A percentile compares a stretch with the other conserved stretches of the same genome.
These are phyloP conservation scores for Didymella segeticola DNA, from an alignment of 2,329 filamentous ascomycete genomes.

Conservation along the genomic window DNA sequence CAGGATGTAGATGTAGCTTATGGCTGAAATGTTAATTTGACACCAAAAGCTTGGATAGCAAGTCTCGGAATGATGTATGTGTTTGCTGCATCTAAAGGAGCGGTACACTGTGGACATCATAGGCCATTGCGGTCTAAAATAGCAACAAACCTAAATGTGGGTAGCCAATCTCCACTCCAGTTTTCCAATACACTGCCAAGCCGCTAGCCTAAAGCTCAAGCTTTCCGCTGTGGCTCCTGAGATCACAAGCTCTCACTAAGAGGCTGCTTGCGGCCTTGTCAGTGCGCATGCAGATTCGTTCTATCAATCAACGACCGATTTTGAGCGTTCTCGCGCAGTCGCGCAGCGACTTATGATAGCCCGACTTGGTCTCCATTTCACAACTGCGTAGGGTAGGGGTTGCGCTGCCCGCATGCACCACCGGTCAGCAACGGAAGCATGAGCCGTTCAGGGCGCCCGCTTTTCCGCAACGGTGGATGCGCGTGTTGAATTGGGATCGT, in stretches of 20 bases:
- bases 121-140: not conserved
- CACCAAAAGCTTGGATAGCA: too few relatives aligned
- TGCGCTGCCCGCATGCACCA: too few relatives aligned
- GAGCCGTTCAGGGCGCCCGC: constrained; percentile 4
- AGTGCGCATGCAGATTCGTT: too few relatives aligned
- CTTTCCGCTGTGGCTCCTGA: constrained; percentile 12
- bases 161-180: constrained; percentile 7
- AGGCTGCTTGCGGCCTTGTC: not conserved
- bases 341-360: too few relatives aligned
- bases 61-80: too few relatives aligned
- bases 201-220: constrained; percentile 10
- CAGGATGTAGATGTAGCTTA: constrained; percentile 43
- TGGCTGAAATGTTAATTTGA: too few relatives aligned
- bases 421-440: constrained; percentile 11
- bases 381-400: too few relatives aligned
- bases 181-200: constrained; percentile 2
- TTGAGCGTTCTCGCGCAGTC: too few relatives aligned
- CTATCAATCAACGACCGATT: too few relatives aligned
- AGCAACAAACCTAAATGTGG: not conserved
- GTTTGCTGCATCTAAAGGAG: too few relatives aligned
- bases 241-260: constrained; percentile 6
- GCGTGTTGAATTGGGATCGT: constrained; percentile 3
- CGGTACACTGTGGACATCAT: not conserved
- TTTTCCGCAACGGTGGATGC: constrained; percentile 10
- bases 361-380: too few relatives aligned